Conservation (phyloP, 1,284 basidiomycete species). For the Chondrostereum purpureum region DNA sequence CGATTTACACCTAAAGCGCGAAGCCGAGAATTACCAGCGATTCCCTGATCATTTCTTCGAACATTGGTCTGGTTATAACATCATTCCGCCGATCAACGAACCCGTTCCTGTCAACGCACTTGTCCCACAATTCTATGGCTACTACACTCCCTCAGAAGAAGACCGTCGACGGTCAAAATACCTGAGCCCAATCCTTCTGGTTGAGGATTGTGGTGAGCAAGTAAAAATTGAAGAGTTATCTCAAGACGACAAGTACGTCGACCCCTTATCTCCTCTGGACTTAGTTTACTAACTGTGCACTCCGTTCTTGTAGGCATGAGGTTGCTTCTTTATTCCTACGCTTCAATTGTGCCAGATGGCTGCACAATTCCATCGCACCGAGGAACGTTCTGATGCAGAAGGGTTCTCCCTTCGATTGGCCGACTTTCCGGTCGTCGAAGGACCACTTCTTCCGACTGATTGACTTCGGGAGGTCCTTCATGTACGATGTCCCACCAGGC, state of each 20-base stretch:
- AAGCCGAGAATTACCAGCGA: constrained; percentile 36
- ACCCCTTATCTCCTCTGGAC: background rate
- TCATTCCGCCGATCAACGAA: constrained; percentile 31
- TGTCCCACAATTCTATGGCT: constrained; percentile 50
- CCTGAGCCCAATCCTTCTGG: constrained; percentile 39
- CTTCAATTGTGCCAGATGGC: constrained; percentile 32
- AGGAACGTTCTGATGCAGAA: constrained; percentile 36
- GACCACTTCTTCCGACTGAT: constrained; percentile 42
- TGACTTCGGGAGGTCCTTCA: constrained; percentile 39
- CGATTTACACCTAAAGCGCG: constrained; percentile 26
- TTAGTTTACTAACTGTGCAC: background rate
- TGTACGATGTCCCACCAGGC: background rate
- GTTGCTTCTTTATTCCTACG: constrained; percentile 36
- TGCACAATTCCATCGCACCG: constrained; percentile 34
- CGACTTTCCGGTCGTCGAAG: constrained; percentile 17
- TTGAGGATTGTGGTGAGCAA: constrained; percentile 42
- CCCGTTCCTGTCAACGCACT: constrained; percentile 40
- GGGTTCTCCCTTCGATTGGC: constrained; percentile 9
- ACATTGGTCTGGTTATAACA: constrained; percentile 41
- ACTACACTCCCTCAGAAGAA: constrained; percentile 32
- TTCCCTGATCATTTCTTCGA: constrained; percentile 40
- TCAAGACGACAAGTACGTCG: constrained; percentile 27
- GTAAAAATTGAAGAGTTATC: constrained; percentile 24
- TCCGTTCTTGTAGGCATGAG: constrained; percentile 24
- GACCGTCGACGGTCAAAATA: constrained; percentile 14